Evolutionary conservation across 208 protist species (phyloP), one percentile per base, ranked within the genome.

Genomic region (Trypanosoma caninum): DNA sequence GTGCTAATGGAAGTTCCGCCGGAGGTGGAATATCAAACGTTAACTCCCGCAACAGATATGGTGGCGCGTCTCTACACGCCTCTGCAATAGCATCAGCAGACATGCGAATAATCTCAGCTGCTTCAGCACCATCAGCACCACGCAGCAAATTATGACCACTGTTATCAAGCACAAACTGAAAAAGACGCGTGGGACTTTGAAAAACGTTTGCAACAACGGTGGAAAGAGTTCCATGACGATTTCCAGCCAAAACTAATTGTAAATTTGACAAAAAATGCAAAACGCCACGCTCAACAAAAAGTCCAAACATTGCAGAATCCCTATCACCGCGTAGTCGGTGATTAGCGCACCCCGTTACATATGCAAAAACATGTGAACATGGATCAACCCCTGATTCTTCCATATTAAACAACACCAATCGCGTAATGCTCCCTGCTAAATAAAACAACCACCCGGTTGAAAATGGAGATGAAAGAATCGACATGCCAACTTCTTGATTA

Each of bases 111-210:
- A 94, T 82, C 46, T 81, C 65, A 18, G 69, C 80, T 44, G 74
- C 69, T n/a, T 84, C 72, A 38, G 79, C 75, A 66, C 88, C 75
- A 27, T 65, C 57, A 25, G 74, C 55, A 18, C 56, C 54, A 45
- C 82, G 84, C 52, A 90, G 44, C 14, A 95, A 76, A 76, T 95
- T 95, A 68, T 84, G 72, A 25, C 85, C 85, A 1, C 66, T 84
- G 65, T 82, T 84, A 62, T 59, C 88, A 23, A 95, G 57, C n/a
- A 89, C 74, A 56, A 95, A 95, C 50, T 92, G 85, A 56, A 95
- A 91, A 9, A 95, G 78, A 47, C 70, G 54, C n/a, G 58, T 55
- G 3, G 62, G 71, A 8, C 65, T 77, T 70, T 82, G 70, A 70
- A 95, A 95, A 31, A 84, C 70, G 61, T 85, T 80, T 22, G 73